phyloP scores from a whole-genome alignment of 768 basidiomycete species.

The Harrya chromipes region DNA sequence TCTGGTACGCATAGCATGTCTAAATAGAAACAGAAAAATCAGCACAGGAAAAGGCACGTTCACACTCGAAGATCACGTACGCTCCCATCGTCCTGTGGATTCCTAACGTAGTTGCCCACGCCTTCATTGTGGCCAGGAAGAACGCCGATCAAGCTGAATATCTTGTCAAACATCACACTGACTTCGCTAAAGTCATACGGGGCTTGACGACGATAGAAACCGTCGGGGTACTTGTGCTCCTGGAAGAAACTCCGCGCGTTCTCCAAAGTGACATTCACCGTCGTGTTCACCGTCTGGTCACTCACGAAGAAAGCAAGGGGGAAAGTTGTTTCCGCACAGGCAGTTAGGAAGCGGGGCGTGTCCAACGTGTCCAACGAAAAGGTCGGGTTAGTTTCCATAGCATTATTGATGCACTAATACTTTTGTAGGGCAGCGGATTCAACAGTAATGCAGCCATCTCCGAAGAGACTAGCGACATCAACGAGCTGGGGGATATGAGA shows the following conservation, averaged over 20 bases:
- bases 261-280: slow-evolving; percentile 11
- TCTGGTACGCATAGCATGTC: slow-evolving; percentile 20
- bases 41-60: background rate
- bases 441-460: slow-evolving; percentile 18
- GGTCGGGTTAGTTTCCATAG: slow-evolving; percentile 22
- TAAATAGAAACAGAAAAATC: background rate
- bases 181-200: slow-evolving; percentile 12
- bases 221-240: slow-evolving; percentile 15
- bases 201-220: slow-evolving; percentile 18
- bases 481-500: slow-evolving; percentile 12
- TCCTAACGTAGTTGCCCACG: slow-evolving; percentile 13
- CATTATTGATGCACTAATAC: slow-evolving; percentile 20
- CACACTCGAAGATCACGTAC: slow-evolving; percentile 6
- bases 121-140: slow-evolving; percentile 19
- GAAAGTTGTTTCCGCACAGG: slow-evolving; percentile 22
- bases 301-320: slow-evolving; percentile 26
- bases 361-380: slow-evolving; percentile 21
- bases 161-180: background rate
- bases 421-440: slow-evolving; percentile 24
- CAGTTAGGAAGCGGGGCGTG: slow-evolving; percentile 20
- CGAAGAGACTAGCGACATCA: slow-evolving; percentile 15
- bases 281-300: slow-evolving; percentile 19
- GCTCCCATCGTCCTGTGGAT: slow-evolving; percentile 8
- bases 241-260: slow-evolving; percentile 23
- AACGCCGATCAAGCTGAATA: slow-evolving; percentile 4